Evolutionary conservation across 2,329 filamentous ascomycete species (phyloP), one percentile per base, ranked within the genome.

Genomic region (Diaporthe sp.): DNA sequence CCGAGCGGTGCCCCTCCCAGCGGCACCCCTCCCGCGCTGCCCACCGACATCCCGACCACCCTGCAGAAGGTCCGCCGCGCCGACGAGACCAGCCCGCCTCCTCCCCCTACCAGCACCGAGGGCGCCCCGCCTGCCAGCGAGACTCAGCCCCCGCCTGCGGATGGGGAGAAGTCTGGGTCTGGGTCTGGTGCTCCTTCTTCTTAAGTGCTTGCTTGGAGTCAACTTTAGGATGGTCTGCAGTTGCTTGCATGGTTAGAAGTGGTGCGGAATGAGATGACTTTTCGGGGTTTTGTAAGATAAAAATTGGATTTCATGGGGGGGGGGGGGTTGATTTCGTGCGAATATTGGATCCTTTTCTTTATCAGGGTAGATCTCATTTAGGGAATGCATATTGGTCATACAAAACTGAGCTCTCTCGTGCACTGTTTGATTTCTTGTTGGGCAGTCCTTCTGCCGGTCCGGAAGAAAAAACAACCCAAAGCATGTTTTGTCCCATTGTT

Each of bases 61-160:
- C 55, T 72, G 55, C 39, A 44, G 55, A 72, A 60, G 70, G 28
- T 72, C 39, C 53, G 55, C 39, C 53, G 55, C 31, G 70, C 28
- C 25, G 70, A 60, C 61, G 61, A 67, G 61, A 51, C 61, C 61
- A 49, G 4, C 61, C 44, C 44, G 3, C 44, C 61, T 9, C 61
- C 61, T 51, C 61, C 61, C 6, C 44, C 44, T 22, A 49, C 61
- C 13, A 67, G 61, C 44, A 67, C 61, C 42, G 61, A 67, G 9
- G 25, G 17, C 8, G 25, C 13, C 15, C 61, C 42, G 2, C 61
- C 44, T 12, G 25, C 61, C 28, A 51, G 22, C 25, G 28, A 67
- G 61, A 67, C 44, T 0, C 61, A 51, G 61, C 44, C 44, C 17
- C 42, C 42, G 15, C 3, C 42, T 22, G 19, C 61, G 25, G 61